Percentiles rank a stretch among this genome's conserved stretches.
Evolutionary conservation across 805 yeast genomes (phyloP).

Genomic region (Hermanozyma aechmeae): DNA sequence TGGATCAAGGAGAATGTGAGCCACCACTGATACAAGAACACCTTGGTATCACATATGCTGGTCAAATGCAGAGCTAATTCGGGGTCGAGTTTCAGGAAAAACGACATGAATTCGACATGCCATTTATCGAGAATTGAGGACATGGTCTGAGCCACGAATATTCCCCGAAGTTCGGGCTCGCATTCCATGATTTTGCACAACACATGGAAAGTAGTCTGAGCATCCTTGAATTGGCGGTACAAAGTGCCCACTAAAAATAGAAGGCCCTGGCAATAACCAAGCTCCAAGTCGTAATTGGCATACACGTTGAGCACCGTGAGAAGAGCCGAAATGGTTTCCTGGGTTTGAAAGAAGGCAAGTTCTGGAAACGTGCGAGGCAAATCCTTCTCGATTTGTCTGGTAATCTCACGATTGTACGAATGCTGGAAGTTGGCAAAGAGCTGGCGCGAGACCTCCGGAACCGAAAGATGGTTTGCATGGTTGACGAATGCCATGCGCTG

Average conservation of each 20-base stretch:
- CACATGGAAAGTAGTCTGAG: constrained; percentile 40
- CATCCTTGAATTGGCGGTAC: constrained; percentile 27
- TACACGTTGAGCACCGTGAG: constrained; percentile 52
- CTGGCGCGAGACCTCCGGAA: constrained; percentile 25
- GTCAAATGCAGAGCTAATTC: constrained; percentile 35
- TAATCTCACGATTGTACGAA: constrained; percentile 27
- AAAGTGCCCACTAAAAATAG: constrained; percentile 55
- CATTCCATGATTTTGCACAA: constrained; percentile 51
- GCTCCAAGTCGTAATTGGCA: constrained; percentile 53
- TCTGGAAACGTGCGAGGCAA: constrained; percentile 53
- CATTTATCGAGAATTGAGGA: constrained; percentile 45
- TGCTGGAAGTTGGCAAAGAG: constrained; percentile 33
- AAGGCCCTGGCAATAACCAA: constrained; percentile 64
- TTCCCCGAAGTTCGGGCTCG: constrained; percentile 40
- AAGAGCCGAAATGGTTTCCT: constrained; percentile 34
- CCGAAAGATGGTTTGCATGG: constrained; percentile 14
- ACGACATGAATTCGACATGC: constrained; percentile 39
- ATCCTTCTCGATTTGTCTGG: constrained; percentile 45
- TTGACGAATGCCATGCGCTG: constrained; percentile 24
- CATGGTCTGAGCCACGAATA: constrained; percentile 41
- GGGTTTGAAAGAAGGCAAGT: constrained; percentile 36
- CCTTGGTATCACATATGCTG: constrained; percentile 32
- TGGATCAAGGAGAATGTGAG: constrained; percentile 50
- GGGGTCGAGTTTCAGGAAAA: constrained; percentile 32
- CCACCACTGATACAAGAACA: constrained; percentile 59